A percentile compares a stretch with the other conserved stretches of the same genome.
These are phyloP conservation scores for Termitomyces sp. DNA, from an alignment of 768 basidiomycete species.

Conservation along the genomic window DNA sequence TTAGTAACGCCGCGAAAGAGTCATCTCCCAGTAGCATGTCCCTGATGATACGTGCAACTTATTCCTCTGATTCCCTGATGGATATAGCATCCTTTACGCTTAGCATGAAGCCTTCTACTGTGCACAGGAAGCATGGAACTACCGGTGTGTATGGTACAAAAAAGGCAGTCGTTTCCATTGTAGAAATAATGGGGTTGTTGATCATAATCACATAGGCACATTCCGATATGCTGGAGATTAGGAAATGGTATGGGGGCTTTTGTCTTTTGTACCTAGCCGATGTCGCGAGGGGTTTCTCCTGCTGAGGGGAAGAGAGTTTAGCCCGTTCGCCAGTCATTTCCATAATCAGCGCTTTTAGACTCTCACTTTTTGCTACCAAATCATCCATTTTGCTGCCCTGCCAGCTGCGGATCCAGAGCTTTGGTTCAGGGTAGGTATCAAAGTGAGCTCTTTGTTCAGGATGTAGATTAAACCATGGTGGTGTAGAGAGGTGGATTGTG, in stretches of 20 bases:
- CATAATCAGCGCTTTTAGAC: not conserved
- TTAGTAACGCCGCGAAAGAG: fast-evolving
- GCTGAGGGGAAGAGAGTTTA: not conserved
- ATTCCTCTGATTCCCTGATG: no score
- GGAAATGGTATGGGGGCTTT: not conserved
- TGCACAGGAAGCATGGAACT: no score
- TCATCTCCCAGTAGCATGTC: not conserved
- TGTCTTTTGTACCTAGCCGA: fast-evolving
- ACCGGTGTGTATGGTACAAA: not conserved
- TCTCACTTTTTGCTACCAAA: fast-evolving
- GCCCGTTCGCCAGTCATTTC: not conserved
- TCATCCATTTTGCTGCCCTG: not conserved
- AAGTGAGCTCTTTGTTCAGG: not conserved
- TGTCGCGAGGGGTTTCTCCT: not conserved
- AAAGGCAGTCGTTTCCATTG: fast-evolving
- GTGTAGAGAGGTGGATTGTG: not conserved
- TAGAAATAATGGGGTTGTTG: not conserved
- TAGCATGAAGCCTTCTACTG: no score
- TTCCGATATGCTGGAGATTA: not conserved
- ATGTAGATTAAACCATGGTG: not conserved
- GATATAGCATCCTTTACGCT: no score
- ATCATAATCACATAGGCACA: fast-evolving
- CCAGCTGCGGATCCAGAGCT: not conserved
- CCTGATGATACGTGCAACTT: no score
- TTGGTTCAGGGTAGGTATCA: not conserved